Evolutionary conservation across 2,329 filamentous ascomycete genomes (phyloP), one percentile per base, ranked within the genome.

Genomic region (Apiospora pterosperma): DNA sequence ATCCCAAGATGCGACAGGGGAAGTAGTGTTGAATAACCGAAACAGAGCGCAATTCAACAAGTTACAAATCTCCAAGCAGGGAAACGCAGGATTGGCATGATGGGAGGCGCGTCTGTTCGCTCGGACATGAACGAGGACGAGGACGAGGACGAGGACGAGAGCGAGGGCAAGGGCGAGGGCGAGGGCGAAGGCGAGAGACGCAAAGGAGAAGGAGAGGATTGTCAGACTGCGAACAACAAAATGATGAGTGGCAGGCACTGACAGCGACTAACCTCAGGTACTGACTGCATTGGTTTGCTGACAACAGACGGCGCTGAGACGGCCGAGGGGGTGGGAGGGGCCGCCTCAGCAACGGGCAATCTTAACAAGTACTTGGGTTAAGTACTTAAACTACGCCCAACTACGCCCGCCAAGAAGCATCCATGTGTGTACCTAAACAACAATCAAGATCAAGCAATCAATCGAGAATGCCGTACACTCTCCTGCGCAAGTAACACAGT

Each of bases 151-250:
- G 28, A 55, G n/a, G n/a, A 55, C 48, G 48, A 55, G 48, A 19
- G 25, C 48, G 48, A n/a, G n/a, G n/a, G n/a, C n/a, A n/a, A n/a
- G n/a, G n/a, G n/a, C n/a, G n/a, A n/a, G n/a, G n/a, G n/a, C n/a
- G n/a, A n/a, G n/a, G 28, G 48, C 48, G 21, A 55, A 8, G 48
- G 34, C 48, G 28, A 55, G n/a, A 34, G n/a, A n/a, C n/a, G n/a
- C n/a, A n/a, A n/a, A n/a, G n/a, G n/a, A n/a, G n/a, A n/a, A 55
- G 25, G 48, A 55, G 48, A 19, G 25, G 25, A 28, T 55, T 21
- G 48, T 55, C 48, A 55, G 48, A 19, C 48, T 55, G 16, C 48
- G 48, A 55, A 55, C n/a, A 55, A 55, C 48, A 55, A 55, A 55
- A 55, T 55, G 34, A 55, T 28, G 48, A 55, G 34, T 55, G 48